Base-by-base conservation (phyloP, 192 early-diverging fungal genomes). In the Backusella tuberculispora region DNA sequence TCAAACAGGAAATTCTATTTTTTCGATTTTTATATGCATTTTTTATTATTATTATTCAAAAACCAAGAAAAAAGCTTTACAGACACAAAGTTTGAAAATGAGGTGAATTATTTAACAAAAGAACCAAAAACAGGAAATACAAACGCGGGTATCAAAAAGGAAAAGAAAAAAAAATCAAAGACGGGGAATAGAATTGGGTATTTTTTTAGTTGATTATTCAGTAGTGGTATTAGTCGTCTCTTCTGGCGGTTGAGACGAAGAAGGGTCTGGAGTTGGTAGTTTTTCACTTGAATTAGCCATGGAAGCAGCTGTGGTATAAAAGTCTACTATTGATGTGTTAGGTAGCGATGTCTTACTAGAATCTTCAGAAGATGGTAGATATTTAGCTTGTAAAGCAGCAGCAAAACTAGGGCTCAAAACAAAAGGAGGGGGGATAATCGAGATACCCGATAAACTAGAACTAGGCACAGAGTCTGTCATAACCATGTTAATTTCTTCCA, bases 401-500 rank as follows among this genome's bases (percentile, higher is more conserved):
- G 68, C 29, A 19, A 69, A 69, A 24, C 15, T 47, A 34, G 68
- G 45, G 5, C 43, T 47, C 9, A 69, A 26, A 17, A 15, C 43
- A 47, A 47, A 47, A 47, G 68, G 21, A 63, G 63, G 34, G 0
- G 34, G 68, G 5, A 45, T 14, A 19, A 60, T 60, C 21, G 71
- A 46, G 26, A 68, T 63, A 40, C 56, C 42, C 38, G 71, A 71
- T 21, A 67, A 26, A 34, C 72, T 73, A 43, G 75, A 63, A 26
- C 63, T 64, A 47, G 76, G 47, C 38, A 56, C 46, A 7, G 79
- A 76, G 60, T 80, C 79, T 2, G 56, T 80, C 24, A 78, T 74
- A 0, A 88, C 74, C 77, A 88, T 82, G 9, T 76, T 83, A 48
- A 96, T 83, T 76, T 96, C 95, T 65, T 96, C 95, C 68, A 94